Evolutionary conservation across 371 early-diverging fungal genomes (phyloP).

Genomic region (Entomophthora muscae): DNA sequence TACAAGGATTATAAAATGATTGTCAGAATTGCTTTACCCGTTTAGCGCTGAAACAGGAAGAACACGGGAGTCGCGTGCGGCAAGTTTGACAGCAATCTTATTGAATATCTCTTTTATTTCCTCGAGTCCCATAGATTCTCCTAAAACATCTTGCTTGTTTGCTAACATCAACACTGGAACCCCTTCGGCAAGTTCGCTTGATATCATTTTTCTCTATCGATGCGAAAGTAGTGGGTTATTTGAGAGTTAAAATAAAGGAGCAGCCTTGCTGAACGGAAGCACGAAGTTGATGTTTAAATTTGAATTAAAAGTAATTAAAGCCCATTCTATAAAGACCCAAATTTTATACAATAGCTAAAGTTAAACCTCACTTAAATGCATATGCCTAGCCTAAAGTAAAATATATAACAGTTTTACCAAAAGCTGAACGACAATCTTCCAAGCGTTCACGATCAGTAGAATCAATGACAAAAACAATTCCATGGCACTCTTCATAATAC

Average conservation of each 20-base stretch:
- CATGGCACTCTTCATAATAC: slow-evolving; percentile 89
- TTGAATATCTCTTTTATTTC: slow-evolving; percentile 84
- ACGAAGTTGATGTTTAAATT: neutral
- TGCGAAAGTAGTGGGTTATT: neutral
- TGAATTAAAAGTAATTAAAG: neutral
- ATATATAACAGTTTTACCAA: too few relatives aligned
- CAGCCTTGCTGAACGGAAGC: neutral
- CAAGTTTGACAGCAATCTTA: slow-evolving; percentile 63
- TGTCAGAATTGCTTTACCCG: slow-evolving; percentile 28
- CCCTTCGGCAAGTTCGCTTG: slow-evolving; percentile 55
- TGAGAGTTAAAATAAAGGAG: neutral
- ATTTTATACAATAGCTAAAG: too few relatives aligned
- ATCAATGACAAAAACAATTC: slow-evolving; percentile 83
- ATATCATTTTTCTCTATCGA: slow-evolving; percentile 41
- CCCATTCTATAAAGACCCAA: too few relatives aligned
- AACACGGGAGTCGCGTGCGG: slow-evolving; percentile 47
- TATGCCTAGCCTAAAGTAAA: too few relatives aligned
- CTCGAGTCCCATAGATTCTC: slow-evolving; percentile 50
- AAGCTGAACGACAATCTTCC: slow-evolving; percentile 56
- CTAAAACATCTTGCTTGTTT: slow-evolving; percentile 76
- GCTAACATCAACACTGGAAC: slow-evolving; percentile 86
- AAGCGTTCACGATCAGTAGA: slow-evolving; percentile 60
- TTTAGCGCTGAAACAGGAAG: slow-evolving; percentile 58
- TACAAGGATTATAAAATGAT: neutral
- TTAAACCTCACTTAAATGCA: too few relatives aligned